Base-by-base conservation (phyloP, 148 eudicot genomes). In the Rhododendron williamsianum region DNA sequence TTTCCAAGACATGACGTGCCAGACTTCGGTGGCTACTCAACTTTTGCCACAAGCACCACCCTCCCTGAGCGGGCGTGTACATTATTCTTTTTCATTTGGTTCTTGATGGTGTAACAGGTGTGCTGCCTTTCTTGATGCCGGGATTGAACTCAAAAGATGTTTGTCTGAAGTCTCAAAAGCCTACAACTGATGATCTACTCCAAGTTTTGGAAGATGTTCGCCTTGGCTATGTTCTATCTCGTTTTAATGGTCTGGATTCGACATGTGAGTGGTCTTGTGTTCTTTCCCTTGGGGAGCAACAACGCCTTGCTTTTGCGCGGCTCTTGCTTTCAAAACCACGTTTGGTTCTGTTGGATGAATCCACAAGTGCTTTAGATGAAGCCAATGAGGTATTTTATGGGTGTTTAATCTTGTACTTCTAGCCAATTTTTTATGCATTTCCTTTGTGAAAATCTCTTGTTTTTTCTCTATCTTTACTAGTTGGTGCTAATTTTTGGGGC, bases 321-420 rank as follows among this genome's bases (percentile, higher is more conserved):
- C 90, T 96, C 84, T 89, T 96, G 90, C 95, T 96, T 72, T 91
- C 99, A 38, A 94, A 91, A 86, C 99, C 97, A 69, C 85, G 84
- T 85, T 88, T 94, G 91, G 97, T 91, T 90, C 91, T 96, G 51
- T 86, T 96, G 89, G 99, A 96, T 88, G 99, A 96, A 91, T 92
- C 99, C n/a, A 96, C 99, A 84, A 96, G 99, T 86, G 99, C 99
- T 83, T 90, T 96, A 84, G 99, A 96, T 89, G 98, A 93, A 91
- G 97, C 91, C 45, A 96, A 93, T 86, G 99, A 96, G 99, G 99
- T 96, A 95, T 58, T 25, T 46, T 12, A 45, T 81, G 36, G 52
- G 49, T 82, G 33, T 41, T 46, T 65, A 76, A 36, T 76, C n/a
- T 76, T 36, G 16, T 79, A 6, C 4, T 51, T 33, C 49, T 60